These are phyloP conservation scores for Calycina marina DNA, from an alignment of 2,329 filamentous ascomycete genomes.

Conservation along the genomic window DNA sequence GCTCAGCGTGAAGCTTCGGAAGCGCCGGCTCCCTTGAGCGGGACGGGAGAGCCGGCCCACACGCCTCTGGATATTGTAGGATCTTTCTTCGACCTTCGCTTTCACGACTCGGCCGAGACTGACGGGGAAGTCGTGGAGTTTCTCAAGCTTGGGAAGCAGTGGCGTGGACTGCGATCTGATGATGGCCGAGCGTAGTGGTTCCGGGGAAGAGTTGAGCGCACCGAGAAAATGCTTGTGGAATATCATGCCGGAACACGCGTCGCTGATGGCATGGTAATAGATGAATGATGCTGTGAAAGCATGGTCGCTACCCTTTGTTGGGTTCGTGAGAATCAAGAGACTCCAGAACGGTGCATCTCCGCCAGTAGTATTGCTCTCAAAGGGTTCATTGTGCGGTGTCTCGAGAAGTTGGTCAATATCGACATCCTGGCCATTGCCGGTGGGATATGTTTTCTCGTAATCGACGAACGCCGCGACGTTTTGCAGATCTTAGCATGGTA, in stretches of 20 bases:
- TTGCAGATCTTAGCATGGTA: slow-evolving; percentile 2
- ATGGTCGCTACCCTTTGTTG: background rate
- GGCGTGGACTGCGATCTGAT: background rate
- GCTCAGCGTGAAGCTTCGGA: background rate
- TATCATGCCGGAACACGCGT: slow-evolving; percentile 1
- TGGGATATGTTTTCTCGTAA: background rate
- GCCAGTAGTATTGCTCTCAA: background rate
- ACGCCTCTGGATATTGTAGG: background rate
- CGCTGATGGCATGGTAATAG: slow-evolving; percentile 1
- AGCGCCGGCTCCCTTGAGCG: slow-evolving; percentile 1
- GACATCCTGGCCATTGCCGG: background rate
- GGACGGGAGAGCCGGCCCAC: slow-evolving; percentile 1
- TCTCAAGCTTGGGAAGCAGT: slow-evolving; percentile 1
- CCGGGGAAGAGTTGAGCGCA: background rate
- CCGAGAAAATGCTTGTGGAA: slow-evolving; percentile 1
- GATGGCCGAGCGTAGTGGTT: background rate
- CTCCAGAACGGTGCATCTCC: slow-evolving; percentile 1
- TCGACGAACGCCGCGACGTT: background rate
- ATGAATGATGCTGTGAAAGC: slow-evolving; percentile 4
- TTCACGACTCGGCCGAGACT: background rate
- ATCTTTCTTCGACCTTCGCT: background rate
- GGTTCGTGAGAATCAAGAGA: background rate
- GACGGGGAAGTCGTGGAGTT: slow-evolving; percentile 1
- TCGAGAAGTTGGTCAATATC: slow-evolving; percentile 2
- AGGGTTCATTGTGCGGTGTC: background rate